phyloP scores from a whole-genome alignment of 2,329 filamentous ascomycete genomes.

The Fusarium multiceps region DNA sequence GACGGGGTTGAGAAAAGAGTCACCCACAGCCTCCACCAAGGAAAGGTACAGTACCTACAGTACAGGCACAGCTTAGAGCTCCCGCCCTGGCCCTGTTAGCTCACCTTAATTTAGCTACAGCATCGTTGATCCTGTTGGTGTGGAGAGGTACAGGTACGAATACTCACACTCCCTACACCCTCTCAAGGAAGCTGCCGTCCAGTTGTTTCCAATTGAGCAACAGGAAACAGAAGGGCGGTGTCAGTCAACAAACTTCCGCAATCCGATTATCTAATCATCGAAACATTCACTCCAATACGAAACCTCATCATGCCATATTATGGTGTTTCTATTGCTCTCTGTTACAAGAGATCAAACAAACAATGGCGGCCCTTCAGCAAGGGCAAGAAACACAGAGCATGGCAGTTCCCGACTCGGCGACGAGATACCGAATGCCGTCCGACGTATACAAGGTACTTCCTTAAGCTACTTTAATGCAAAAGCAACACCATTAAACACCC shows the following conservation, averaged over 20 bases:
- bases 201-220: slow-evolving; percentile 8
- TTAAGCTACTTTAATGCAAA: slow-evolving; percentile 15
- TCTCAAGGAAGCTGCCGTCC: slow-evolving; percentile 5
- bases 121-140: slow-evolving; percentile 21
- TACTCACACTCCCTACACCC: slow-evolving; percentile 1
- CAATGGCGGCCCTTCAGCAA: slow-evolving; percentile 13
- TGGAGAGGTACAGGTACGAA: slow-evolving; percentile 17
- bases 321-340: background rate
- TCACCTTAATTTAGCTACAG: slow-evolving; percentile 32
- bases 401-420: slow-evolving; percentile 28
- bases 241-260: slow-evolving; percentile 9
- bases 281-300: background rate
- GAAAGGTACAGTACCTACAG: slow-evolving; percentile 3
- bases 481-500: slow-evolving; percentile 27
- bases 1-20: slow-evolving; percentile 24
- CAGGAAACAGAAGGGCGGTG: slow-evolving; percentile 19
- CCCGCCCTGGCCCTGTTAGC: slow-evolving; percentile 8
- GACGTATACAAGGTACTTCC: slow-evolving; percentile 7
- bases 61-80: slow-evolving; percentile 14
- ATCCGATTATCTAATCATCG: background rate
- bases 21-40: slow-evolving; percentile 12
- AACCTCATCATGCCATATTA: slow-evolving; percentile 5
- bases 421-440: slow-evolving; percentile 38
- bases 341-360: slow-evolving; percentile 7
- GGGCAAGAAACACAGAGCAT: background rate